phyloP scores from a whole-genome alignment of 1,284 basidiomycete genomes.

The Ceratobasidium sp. region DNA sequence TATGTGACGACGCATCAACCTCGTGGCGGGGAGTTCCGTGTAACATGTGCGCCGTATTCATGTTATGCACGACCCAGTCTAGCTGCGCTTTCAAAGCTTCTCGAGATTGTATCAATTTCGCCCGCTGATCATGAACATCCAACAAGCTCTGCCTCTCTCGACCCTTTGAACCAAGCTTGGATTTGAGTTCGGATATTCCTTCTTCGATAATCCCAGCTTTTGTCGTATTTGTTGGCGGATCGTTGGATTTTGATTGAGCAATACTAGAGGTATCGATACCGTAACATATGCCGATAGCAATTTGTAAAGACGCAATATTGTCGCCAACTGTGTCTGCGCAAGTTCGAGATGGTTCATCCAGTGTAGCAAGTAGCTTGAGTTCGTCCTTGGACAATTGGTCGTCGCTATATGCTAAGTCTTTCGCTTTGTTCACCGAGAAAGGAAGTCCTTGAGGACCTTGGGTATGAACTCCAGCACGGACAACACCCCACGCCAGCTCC shows the following conservation, averaged over 20 bases:
- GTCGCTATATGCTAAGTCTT: constrained; percentile 16
- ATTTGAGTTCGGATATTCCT: not conserved
- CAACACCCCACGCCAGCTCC: constrained; percentile 64
- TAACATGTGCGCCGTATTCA: constrained; percentile 43
- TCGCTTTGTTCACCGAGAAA: not conserved
- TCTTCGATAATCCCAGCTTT: not conserved
- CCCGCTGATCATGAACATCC: constrained; percentile 11
- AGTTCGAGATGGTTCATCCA: constrained; percentile 26
- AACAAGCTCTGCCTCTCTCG: constrained; percentile 21
- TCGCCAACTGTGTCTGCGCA: constrained; percentile 32
- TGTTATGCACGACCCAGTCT: constrained; percentile 28
- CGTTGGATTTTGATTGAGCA: not conserved
- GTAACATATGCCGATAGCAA: constrained; percentile 32
- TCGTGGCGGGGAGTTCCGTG: not conserved
- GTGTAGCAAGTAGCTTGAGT: constrained; percentile 22
- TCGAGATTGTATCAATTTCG: constrained; percentile 13
- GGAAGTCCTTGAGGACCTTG: not conserved
- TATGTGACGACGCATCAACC: not conserved
- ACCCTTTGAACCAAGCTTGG: constrained; percentile 2
- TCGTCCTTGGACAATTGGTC: constrained; percentile 40
- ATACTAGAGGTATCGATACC: constrained; percentile 20
- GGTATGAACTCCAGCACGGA: constrained; percentile 50
- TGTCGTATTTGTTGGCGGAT: not conserved
- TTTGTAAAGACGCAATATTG: constrained; percentile 29
- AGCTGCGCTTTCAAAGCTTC: constrained; percentile 16